Conservation (phyloP, 2,329 filamentous ascomycete genomes). For the Arthrobotrys megalospora region DNA sequence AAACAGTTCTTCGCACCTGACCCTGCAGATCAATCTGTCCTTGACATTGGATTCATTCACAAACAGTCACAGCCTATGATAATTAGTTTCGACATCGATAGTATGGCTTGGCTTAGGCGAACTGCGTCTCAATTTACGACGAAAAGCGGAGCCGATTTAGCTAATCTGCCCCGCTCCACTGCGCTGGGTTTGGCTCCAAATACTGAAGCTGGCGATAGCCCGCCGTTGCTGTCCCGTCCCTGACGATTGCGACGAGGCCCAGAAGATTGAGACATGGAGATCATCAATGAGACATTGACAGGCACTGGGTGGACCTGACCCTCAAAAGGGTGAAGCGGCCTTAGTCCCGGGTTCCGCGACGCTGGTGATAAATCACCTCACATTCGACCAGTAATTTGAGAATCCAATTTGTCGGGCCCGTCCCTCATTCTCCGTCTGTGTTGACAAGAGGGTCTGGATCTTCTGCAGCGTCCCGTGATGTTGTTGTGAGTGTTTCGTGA, state of each 20-base stretch:
- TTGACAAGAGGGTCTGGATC: conserved; percentile 47
- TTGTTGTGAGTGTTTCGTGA: conserved; percentile 16
- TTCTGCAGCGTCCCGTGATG: conserved; percentile 50
- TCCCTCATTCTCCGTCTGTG: conserved; percentile 16
- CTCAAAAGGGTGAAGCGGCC: conserved; percentile 30
- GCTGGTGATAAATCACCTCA: conserved; percentile 50
- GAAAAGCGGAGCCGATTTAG: conserved; percentile 46
- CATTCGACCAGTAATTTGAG: conserved; percentile 50
- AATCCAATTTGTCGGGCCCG: conserved; percentile 45
- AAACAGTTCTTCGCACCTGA: conserved; percentile 44
- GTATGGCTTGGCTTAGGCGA: conserved; percentile 14
- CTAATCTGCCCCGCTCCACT: conserved; percentile 42
- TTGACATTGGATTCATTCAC: conserved; percentile 12
- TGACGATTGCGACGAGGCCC: conserved; percentile 29
- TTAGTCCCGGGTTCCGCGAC: conserved; percentile 49
- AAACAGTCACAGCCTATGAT: conserved; percentile 9
- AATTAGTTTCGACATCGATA: conserved; percentile 27
- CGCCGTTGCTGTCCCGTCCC: conserved; percentile 26
- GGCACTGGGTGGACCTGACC: conserved; percentile 19
- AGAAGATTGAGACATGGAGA: conserved; percentile 50
- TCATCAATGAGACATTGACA: conserved; percentile 40
- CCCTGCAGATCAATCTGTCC: conserved; percentile 45
- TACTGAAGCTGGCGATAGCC: conserved; percentile 16
- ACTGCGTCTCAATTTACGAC: conserved; percentile 23
- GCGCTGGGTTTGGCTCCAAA: conserved; percentile 24